Evolutionary conservation across 352 stramenopile species (phyloP).

Genomic region (Phytophthora gonapodyides): DNA sequence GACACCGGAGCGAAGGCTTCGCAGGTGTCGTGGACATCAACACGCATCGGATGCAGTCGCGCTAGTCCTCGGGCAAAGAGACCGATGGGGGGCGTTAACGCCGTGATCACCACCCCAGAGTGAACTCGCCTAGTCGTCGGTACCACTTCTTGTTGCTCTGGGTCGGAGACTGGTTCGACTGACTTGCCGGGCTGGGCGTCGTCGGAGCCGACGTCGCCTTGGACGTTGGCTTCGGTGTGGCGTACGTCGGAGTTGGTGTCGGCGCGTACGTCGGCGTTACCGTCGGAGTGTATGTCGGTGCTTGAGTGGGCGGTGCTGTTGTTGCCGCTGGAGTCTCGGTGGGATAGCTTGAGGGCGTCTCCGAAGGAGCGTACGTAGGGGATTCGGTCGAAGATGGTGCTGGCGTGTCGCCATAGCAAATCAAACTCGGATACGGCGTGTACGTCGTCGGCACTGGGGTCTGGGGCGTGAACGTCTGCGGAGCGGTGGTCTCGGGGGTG

Average conservation of each 20-base stretch:
- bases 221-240: constrained; percentile 4
- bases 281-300: no score
- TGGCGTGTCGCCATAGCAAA: constrained; percentile 19
- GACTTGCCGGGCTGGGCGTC: constrained; percentile 17
- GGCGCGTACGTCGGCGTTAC: not conserved
- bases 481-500: not conserved
- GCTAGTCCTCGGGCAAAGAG: not conserved
- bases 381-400: constrained; percentile 4
- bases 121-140: constrained; percentile 27
- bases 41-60: constrained; percentile 24
- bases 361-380: constrained; percentile 5
- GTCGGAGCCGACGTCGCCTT: constrained; percentile 19
- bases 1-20: constrained; percentile 6
- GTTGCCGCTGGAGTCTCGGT: constrained; percentile 2
- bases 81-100: not conserved
- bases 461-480: constrained; percentile 4
- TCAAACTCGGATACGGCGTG: constrained; percentile 12
- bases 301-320: no score
- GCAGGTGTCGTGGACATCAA: constrained; percentile 25
- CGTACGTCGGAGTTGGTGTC: not conserved
- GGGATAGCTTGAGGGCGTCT: constrained; percentile 1
- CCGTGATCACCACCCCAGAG: constrained; percentile 22
- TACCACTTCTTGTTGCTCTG: constrained; percentile 27
- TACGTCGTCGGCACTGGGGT: not conserved
- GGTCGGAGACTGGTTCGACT: constrained; percentile 15